Evolutionary conservation across 2,329 filamentous ascomycete genomes (phyloP), one percentile per base, ranked within the genome.

Genomic region (Neonectria neomacrospora): DNA sequence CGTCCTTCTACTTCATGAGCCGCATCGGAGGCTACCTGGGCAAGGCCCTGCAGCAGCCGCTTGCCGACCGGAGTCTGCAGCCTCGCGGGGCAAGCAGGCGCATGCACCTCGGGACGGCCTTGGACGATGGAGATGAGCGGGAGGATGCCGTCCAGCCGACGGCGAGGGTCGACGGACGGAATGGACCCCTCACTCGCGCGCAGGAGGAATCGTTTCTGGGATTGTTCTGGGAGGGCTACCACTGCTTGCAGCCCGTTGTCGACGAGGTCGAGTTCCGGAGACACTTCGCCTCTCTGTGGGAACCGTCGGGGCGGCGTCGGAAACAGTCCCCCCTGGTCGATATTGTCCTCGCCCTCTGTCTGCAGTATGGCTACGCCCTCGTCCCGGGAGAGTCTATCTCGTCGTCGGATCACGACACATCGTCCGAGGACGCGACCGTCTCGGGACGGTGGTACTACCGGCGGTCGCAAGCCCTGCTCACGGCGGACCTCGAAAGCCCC

Each of bases 301-400:
- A 58, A 58, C 63, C 66, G 1, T 54, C 67, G 9, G 61, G 68
- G 11, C 58, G 62, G 9, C 59, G 63, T 8, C 76, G 84, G 7
- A 79, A 79, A 56, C 75, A 80, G 2, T 86, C 83, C 3, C 79
- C 84, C 2, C 75, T 86, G 0, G 81, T 84, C 1, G 85, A 86
- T 61, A 85, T 86, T 23, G 73, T 86, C 34, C 70, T 86, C 16
- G 84, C 84, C 0, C 59, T 86, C 10, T 83, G 81, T 63, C 82
- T 86, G 76, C 84, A 86, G 70, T 80, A 81, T 41, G 79, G 80
- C 47, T 73, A 73, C 7, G 61, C 71, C 10, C 67, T 73, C 48
- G 64, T 73, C 2, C 64, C 71, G 1, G 44, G 57, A 3, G 55
- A 55, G 18, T 48, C 47, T 22, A 14, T 52, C 3, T 50, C 57